Base-by-base conservation (phyloP, 2,329 filamentous ascomycete species). In the Leptographium flavum region DNA sequence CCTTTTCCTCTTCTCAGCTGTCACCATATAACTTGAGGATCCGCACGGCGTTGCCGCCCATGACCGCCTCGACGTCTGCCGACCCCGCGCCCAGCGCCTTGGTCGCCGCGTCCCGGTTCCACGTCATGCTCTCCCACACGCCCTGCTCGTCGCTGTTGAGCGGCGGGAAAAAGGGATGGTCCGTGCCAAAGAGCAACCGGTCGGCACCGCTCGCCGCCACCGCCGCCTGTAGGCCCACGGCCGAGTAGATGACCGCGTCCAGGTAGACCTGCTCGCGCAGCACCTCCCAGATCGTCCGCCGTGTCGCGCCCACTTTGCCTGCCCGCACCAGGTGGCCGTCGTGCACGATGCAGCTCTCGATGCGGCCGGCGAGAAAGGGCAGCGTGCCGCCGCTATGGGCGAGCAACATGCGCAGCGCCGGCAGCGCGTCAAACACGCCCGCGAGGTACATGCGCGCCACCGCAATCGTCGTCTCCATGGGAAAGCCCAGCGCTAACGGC, bases 381-480 rank as follows among this genome's bases (percentile, higher is more conserved):
- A 95, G 65, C 1, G 87, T 90, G 3, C 88, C 88, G 2, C 88
- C 88, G 22, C 83, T 87, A 62, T 95, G 88, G 0, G 88, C 88
- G 5, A 95, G 68, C 45, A 95, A 68, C 56, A 95, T 78, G 21
- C 76, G 70, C 49, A 95, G 63, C 9, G 68, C 65, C 0, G 73
- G 74, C 38, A 87, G 82, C 10, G 74, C 70, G 59, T 94, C 87
- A 60, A 92, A 94, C 0, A 93, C 83, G 0, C 86, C 84, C 0
- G 81, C 75, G n/a, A 95, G 67, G 45, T 87, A 79, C 86, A 95
- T 93, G 39, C 88, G 71, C 4, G 84, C 78, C 2, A 94, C 80
- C 0, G 87, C 86, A 54, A 95, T 90, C 2, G 88, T 94, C 1
- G 88, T 95, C 63, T 95, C 88, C 53, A 95, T 75, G 0, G 88